A percentile compares a stretch with the other conserved stretches of the same genome.
Conservation (phyloP, 2,329 filamentous ascomycete species). For the Ceratocystis lukuohia region DNA sequence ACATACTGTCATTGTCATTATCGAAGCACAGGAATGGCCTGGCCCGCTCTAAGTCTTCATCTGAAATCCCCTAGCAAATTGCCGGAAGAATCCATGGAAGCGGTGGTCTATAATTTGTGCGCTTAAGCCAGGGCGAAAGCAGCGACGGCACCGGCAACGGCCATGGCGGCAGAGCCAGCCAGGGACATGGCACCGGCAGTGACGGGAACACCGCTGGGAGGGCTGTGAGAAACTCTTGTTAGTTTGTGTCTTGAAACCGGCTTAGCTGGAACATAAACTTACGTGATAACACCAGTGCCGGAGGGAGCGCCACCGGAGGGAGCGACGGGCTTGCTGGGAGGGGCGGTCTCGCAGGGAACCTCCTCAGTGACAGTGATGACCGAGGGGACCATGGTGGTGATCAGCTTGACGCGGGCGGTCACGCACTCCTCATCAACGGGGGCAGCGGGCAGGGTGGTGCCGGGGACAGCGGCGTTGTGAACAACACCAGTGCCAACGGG, state of each 20-base stretch:
- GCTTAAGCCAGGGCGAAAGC: constrained; percentile 44
- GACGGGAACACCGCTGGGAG: constrained; percentile 27
- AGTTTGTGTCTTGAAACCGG: background rate
- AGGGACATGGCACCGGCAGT: constrained; percentile 41
- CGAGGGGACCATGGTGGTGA: constrained; percentile 42
- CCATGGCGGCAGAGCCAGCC: constrained; percentile 40
- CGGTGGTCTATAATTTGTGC: constrained; percentile 18
- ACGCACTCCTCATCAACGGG: constrained; percentile 23
- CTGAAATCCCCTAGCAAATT: background rate
- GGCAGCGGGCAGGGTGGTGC: constrained; percentile 21
- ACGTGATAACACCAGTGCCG: constrained; percentile 30
- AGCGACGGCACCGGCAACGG: constrained; percentile 40
- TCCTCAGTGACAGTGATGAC: constrained; percentile 34
- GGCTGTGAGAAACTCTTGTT: constrained; percentile 21
- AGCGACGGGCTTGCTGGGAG: constrained; percentile 24
- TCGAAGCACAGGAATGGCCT: constrained; percentile 19
- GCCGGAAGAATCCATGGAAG: background rate
- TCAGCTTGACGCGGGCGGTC: constrained; percentile 34
- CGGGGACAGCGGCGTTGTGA: constrained; percentile 18
- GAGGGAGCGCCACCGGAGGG: constrained; percentile 29
- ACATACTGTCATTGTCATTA: constrained; percentile 19
- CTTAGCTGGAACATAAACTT: constrained; percentile 20
- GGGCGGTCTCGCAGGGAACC: constrained; percentile 30
- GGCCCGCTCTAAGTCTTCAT: constrained; percentile 14
- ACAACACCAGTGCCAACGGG: constrained; percentile 15